Conservation (phyloP, 116 monocot species). For the Phalaenopsis hybrid region DNA sequence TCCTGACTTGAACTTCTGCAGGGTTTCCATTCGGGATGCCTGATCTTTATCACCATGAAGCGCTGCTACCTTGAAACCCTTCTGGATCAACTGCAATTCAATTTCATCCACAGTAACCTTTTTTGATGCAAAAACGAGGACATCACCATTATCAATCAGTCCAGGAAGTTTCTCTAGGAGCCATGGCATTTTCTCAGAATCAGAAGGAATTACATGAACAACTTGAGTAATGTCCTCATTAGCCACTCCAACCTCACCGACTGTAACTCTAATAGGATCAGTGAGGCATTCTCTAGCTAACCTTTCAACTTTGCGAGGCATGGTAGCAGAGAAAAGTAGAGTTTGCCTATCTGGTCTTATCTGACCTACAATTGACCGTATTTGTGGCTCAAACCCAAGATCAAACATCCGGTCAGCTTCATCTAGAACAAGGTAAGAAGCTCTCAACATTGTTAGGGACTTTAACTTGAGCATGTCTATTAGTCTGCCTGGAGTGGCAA, state of each 20-base stretch:
- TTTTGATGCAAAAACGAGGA: conserved; percentile 94
- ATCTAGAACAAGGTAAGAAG: conserved; percentile 94
- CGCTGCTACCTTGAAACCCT: conserved; percentile 77
- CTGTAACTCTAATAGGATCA: conserved; percentile 91
- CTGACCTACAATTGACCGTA: conserved; percentile 95
- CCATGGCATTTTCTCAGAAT: conserved; percentile 95
- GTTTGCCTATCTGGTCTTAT: conserved; percentile 95
- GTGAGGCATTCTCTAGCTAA: conserved; percentile 83
- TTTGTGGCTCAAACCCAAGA: conserved; percentile 98
- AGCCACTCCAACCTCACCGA: conserved; percentile 93
- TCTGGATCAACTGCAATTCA: conserved; percentile 60
- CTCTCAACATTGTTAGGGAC: conserved; percentile 72
- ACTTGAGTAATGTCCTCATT: conserved; percentile 98
- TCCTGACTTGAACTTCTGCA: conserved; percentile 93
- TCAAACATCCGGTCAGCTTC: conserved; percentile 99
- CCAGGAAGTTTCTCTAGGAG: conserved; percentile 78
- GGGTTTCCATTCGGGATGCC: conserved; percentile 87
- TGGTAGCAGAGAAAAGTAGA: conserved; percentile 93
- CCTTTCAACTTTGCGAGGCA: conserved; percentile 88
- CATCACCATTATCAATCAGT: conserved; percentile 95
- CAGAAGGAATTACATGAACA: conserved; percentile 77
- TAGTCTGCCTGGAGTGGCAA: conserved; percentile 94
- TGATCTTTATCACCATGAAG: conserved; percentile 99
- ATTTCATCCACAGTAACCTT: conserved; percentile 92
- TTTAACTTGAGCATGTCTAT: conserved; percentile 99